Conservation (phyloP, 306 rosid genomes). For the Glycyrrhiza uralensis region DNA sequence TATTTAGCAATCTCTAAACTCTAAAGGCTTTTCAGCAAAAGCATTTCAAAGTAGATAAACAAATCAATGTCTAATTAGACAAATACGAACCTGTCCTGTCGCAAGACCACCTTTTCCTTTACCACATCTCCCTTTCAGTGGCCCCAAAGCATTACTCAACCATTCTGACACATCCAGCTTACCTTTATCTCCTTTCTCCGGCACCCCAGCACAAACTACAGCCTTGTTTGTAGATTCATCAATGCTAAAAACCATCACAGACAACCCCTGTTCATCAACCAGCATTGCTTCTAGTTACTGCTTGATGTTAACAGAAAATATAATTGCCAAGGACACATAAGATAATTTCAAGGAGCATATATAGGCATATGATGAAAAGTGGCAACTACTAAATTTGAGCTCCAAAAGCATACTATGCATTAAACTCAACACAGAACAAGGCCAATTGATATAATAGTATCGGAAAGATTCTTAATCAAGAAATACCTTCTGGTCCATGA, state of each 20-base stretch:
- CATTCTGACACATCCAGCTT: slow-evolving; percentile 88
- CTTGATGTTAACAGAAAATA: slow-evolving; percentile 4
- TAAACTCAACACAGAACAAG: background rate
- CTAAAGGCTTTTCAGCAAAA: background rate
- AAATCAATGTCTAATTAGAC: background rate
- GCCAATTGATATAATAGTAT: background rate
- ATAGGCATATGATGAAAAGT: background rate
- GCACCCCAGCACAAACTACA: slow-evolving; percentile 97
- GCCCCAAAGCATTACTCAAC: slow-evolving; percentile 75
- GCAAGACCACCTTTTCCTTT: slow-evolving; percentile 97
- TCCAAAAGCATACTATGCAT: slow-evolving; percentile 6
- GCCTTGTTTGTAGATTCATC: slow-evolving; percentile 83
- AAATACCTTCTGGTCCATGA: slow-evolving; percentile 72
- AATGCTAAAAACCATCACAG: slow-evolving; percentile 90
- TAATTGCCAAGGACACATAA: background rate
- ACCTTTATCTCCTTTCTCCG: slow-evolving; percentile 52
- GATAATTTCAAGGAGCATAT: background rate
- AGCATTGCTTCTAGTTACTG: slow-evolving; percentile 22
- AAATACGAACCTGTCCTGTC: slow-evolving; percentile 83
- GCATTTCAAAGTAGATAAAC: background rate
- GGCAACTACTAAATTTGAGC: background rate
- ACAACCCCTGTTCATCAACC: slow-evolving; percentile 61
- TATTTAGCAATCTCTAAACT: background rate
- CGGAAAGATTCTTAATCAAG: background rate
- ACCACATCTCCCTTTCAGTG: slow-evolving; percentile 85